Conservation (phyloP, 805 yeast genomes). For the Starmerella tilneyi region DNA sequence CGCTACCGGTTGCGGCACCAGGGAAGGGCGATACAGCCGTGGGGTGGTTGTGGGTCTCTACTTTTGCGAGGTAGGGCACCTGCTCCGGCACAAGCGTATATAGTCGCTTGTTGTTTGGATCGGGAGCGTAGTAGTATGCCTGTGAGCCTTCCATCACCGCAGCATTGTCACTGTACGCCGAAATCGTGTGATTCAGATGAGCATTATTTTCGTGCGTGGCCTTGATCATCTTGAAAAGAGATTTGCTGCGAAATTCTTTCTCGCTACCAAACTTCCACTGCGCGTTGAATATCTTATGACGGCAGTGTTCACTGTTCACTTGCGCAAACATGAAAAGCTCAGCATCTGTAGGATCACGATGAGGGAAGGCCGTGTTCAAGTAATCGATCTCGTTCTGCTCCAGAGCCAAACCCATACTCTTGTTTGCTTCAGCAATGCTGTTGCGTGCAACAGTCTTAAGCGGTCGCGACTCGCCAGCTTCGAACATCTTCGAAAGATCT, state of each 20-base stretch:
- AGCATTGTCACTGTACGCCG: conserved; percentile 96
- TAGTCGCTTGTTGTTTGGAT: conserved; percentile 46
- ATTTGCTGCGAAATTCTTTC: conserved; percentile 56
- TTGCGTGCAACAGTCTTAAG: conserved; percentile 48
- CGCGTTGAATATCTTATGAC: conserved; percentile 97
- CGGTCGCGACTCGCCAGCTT: conserved; percentile 71
- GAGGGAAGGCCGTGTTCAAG: conserved; percentile 69
- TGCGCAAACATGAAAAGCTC: conserved; percentile 99
- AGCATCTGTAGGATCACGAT: conserved; percentile 93
- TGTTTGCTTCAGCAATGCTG: conserved; percentile 59
- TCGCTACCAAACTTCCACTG: conserved; percentile 82
- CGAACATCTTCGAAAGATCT: conserved; percentile 42
- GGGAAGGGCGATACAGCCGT: conserved; percentile 98
- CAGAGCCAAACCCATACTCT: conserved; percentile 80
- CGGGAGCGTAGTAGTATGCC: conserved; percentile 61
- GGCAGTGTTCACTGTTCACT: conserved; percentile 97
- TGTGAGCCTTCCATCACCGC: conserved; percentile 84
- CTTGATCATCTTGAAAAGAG: conserved; percentile 89
- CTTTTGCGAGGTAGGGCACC: conserved; percentile 85
- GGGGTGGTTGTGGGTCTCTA: conserved; percentile 98
- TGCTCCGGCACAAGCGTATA: conserved; percentile 69
- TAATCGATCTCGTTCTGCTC: conserved; percentile 90
- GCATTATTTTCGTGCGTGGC: conserved; percentile 62
- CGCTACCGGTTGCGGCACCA: conserved; percentile 99
- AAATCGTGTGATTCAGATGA: conserved; percentile 70